phyloP scores from a whole-genome alignment of 148 eudicot genomes.

The Suaeda aralocaspica region DNA sequence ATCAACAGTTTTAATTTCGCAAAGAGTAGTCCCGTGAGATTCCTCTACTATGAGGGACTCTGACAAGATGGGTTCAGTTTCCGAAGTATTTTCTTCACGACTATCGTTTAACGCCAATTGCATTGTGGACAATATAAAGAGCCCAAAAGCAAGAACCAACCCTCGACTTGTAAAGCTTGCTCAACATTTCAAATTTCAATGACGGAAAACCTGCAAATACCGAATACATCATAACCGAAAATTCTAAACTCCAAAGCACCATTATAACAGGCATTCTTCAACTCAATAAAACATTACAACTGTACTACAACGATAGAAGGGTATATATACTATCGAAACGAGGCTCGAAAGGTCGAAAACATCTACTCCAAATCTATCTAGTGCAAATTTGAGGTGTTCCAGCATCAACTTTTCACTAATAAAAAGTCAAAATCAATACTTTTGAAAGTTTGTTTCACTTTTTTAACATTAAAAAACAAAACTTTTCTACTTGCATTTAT shows the following conservation, averaged over 20 bases:
- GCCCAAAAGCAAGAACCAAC: slow-evolving; percentile 38
- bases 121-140: slow-evolving; percentile 45
- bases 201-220: slow-evolving; percentile 41
- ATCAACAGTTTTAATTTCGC: slow-evolving; percentile 66
- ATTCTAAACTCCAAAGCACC: neutral
- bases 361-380: neutral
- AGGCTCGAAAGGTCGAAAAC: neutral
- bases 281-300: neutral
- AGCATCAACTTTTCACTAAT: neutral
- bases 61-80: slow-evolving; percentile 82
- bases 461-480: neutral
- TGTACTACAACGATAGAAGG: neutral
- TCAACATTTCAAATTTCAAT: slow-evolving; percentile 46
- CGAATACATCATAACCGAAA: neutral
- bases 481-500: neutral
- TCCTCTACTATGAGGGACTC: slow-evolving; percentile 39
- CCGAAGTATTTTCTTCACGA: slow-evolving; percentile 57
- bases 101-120: slow-evolving; percentile 60
- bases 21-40: slow-evolving; percentile 45
- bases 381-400: neutral
- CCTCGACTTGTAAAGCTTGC: slow-evolving; percentile 27
- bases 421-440: neutral
- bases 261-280: neutral
- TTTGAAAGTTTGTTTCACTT: neutral
- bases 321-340: neutral